Evolutionary conservation across 2,329 filamentous ascomycete genomes (phyloP), one percentile per base, ranked within the genome.

Genomic region (Alternaria novae-zelandiae): DNA sequence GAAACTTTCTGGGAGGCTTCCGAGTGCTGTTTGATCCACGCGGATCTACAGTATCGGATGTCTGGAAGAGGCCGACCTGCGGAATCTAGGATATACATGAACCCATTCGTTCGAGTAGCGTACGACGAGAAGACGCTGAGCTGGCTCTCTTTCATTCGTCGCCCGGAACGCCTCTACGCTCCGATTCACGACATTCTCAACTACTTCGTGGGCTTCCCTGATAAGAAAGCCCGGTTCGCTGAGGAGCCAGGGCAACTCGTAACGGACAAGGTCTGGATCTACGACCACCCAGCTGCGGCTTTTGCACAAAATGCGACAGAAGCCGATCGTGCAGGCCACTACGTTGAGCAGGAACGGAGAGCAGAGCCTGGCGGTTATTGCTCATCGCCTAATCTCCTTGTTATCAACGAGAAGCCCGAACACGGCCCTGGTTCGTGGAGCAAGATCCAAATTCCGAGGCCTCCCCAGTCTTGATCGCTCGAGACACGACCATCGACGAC

Each of bases 81-180:
- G 10, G 83, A 87, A 43, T 85, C 85, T 0, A 88, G 87, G 2
- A 89, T 92, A 55, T 93, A 88, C 73, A 87, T 93, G 83, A 94
- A 94, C 73, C 91, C 91, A 0, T 93, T 87, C 72, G 86, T 94
- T 46, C 87, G 91, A 17, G 90, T 92, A 5, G 88, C 91, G 2
- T 93, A 94, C 75, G 85, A 87, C 50, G 79, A 82, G 28, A 74
- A 74, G 5, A 87, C 88, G 0, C 83, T 91, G 9, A 80, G 80
- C 1, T 89, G 87, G 86, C 82, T 93, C 3, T 80, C 83, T 3
- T 79, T 89, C 26, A 86, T 87, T 6, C 86, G 87, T 62, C 86
- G 88, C 12, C 89, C 91, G 70, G 91, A 94, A 77, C 82, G 87
- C 6, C 81, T 93, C 0, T 89, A 91, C 65, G 82, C 84, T 0